Percentiles rank a stretch among this genome's conserved stretches.
phyloP scores from a whole-genome alignment of 495 filamentous ascomycete species.

The Talaromyces adpressus region DNA sequence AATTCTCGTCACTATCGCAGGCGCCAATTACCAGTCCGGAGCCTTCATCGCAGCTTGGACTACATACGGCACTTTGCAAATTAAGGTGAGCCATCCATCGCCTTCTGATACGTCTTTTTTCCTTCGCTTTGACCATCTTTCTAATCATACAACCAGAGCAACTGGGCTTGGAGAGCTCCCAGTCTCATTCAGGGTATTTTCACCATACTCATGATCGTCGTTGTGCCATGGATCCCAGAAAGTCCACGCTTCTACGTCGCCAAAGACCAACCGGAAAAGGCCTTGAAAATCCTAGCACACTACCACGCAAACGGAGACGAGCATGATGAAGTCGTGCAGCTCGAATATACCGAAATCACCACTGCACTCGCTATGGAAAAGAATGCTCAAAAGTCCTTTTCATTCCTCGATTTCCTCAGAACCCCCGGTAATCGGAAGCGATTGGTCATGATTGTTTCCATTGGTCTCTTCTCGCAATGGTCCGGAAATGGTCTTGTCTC shows the following conservation, averaged over 20 bases:
- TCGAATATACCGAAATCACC: slow-evolving; percentile 19
- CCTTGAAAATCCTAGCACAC: slow-evolving; percentile 29
- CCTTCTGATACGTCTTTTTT: not conserved
- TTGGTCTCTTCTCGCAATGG: slow-evolving; percentile 45
- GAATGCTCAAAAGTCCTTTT: slow-evolving; percentile 46
- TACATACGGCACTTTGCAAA: slow-evolving; percentile 17
- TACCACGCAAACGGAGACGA: slow-evolving; percentile 29
- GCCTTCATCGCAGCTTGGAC: slow-evolving; percentile 17
- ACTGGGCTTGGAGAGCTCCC: slow-evolving; percentile 1
- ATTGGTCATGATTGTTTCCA: slow-evolving; percentile 45
- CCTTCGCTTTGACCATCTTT: not conserved
- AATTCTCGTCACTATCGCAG: not conserved
- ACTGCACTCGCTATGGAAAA: slow-evolving; percentile 16
- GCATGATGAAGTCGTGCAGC: slow-evolving; percentile 6
- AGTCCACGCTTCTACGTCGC: slow-evolving; percentile 14
- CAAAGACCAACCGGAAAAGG: slow-evolving; percentile 27
- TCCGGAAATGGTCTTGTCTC: slow-evolving; percentile 33
- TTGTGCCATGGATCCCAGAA: not conserved
- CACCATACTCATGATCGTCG: slow-evolving; percentile 24
- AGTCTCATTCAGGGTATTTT: slow-evolving; percentile 3
- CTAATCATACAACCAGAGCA: not conserved
- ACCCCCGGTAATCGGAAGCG: slow-evolving; percentile 49
- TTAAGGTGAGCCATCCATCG: slow-evolving; percentile 8
- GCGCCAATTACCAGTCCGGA: slow-evolving; percentile 6
- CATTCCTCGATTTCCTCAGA: slow-evolving; percentile 49